Percentiles rank a stretch among this genome's conserved stretches.
Conservation (phyloP, 495 filamentous ascomycete genomes). For the Hypoxylon crocopeplum region DNA sequence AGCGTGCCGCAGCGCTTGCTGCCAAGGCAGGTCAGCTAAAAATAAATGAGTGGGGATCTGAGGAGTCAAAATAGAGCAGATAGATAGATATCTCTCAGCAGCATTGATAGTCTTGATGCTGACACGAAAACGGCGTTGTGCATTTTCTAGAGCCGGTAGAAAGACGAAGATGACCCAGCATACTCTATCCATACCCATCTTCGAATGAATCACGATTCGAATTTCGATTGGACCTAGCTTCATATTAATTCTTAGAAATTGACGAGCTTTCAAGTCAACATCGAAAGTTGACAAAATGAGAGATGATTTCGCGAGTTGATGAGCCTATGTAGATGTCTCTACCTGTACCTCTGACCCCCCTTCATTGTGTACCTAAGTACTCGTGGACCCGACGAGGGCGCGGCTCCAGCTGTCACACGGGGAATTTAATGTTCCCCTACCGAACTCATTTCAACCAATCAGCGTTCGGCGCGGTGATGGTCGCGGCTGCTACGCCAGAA, state of each 20-base stretch:
- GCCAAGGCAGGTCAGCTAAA: slow-evolving; percentile 33
- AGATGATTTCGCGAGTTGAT: too few relatives aligned
- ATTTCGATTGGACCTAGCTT: too few relatives aligned
- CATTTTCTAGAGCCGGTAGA: slow-evolving; percentile 15
- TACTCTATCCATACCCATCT: too few relatives aligned
- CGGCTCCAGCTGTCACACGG: slow-evolving; percentile 3
- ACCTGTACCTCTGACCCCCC: neutral
- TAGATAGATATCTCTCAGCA: slow-evolving; percentile 11
- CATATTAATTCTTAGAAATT: too few relatives aligned
- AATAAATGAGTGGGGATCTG: slow-evolving; percentile 15
- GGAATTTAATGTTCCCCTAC: slow-evolving; percentile 38
- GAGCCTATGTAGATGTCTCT: too few relatives aligned
- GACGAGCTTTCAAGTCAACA: too few relatives aligned
- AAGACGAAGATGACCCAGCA: neutral
- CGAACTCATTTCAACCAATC: slow-evolving; percentile 27
- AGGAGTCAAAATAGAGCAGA: slow-evolving; percentile 12
- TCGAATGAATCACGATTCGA: too few relatives aligned
- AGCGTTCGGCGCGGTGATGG: slow-evolving; percentile 11
- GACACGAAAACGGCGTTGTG: slow-evolving; percentile 6
- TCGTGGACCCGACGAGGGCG: neutral
- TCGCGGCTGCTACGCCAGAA: slow-evolving; percentile 14
- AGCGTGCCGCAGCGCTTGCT: slow-evolving; percentile 32
- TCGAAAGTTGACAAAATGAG: too few relatives aligned
- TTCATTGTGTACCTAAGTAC: slow-evolving; percentile 3
- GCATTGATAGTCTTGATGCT: slow-evolving; percentile 6